These are phyloP conservation scores for Phytophthora capsici DNA, from an alignment of 352 stramenopile species.

Conservation along the genomic window DNA sequence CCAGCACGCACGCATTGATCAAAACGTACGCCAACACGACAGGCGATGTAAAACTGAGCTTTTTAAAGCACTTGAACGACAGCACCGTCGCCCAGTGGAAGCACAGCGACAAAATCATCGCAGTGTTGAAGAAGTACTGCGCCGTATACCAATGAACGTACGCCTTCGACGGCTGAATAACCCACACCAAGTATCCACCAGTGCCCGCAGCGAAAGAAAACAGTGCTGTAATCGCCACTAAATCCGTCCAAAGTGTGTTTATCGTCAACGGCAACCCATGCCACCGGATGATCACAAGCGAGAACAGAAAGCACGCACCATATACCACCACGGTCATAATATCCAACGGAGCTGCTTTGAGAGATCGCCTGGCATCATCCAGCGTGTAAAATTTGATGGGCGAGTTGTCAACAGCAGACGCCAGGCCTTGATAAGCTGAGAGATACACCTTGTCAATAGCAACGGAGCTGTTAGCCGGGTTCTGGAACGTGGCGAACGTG, in stretches of 20 bases:
- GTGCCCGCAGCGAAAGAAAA: conserved; percentile 86
- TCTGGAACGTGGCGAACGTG: conserved; percentile 68
- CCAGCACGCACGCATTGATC: conserved; percentile 67
- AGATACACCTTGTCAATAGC: conserved; percentile 74
- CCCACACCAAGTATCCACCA: conserved; percentile 83
- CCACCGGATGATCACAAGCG: conserved; percentile 86
- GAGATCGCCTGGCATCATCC: conserved; percentile 48
- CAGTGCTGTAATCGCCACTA: conserved; percentile 82
- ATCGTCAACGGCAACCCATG: conserved; percentile 84
- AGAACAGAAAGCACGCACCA: conserved; percentile 80
- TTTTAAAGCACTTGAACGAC: conserved; percentile 89
- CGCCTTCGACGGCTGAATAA: conserved; percentile 81
- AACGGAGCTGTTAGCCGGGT: conserved; percentile 64
- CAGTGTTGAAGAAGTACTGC: conserved; percentile 90
- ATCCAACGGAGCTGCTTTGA: conserved; percentile 70
- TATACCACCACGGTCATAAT: conserved; percentile 78
- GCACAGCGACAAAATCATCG: conserved; percentile 89
- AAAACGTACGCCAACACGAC: conserved; percentile 77
- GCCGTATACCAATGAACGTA: conserved; percentile 87
- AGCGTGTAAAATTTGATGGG: conserved; percentile 52
- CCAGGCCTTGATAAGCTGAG: conserved; percentile 68
- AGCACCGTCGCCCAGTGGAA: conserved; percentile 89
- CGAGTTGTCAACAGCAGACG: conserved; percentile 69
- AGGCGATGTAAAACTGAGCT: conserved; percentile 81
- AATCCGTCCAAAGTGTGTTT: conserved; percentile 86